Evolutionary conservation across 1,284 basidiomycete genomes (phyloP).

Genomic region (Puccinia triticina): DNA sequence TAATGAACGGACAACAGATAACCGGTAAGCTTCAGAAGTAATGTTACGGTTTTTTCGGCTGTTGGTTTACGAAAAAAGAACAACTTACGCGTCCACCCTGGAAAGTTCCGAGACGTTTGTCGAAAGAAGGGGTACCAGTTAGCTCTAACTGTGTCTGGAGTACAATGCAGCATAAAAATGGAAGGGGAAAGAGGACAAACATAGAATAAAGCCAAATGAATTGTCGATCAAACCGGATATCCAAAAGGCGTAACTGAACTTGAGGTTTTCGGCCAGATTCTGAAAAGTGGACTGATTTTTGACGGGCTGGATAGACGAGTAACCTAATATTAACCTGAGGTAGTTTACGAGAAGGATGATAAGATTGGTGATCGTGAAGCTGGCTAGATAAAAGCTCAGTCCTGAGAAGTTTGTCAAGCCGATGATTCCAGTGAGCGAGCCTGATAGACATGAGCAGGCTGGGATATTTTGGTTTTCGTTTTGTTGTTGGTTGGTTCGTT

Average conservation of each 20-base stretch:
- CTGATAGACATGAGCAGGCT: conserved; percentile 16
- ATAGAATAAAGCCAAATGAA: neutral
- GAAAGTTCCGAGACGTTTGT: neutral
- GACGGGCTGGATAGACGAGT: neutral
- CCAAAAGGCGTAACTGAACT: neutral
- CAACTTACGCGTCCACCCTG: conserved; percentile 19
- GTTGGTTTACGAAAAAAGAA: too few species aligned
- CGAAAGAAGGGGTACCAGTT: neutral
- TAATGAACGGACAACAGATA: neutral
- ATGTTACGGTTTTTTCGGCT: too few species aligned
- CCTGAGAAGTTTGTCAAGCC: conserved; percentile 5
- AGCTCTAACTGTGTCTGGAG: neutral
- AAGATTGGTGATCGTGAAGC: neutral
- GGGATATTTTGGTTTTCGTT: neutral
- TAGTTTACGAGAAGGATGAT: conserved; percentile 3
- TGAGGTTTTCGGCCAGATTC: conserved; percentile 1
- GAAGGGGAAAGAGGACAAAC: neutral
- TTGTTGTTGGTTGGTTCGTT: neutral
- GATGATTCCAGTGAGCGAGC: neutral
- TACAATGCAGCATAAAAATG: neutral
- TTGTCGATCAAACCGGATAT: conserved; percentile 7
- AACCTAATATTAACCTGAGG: neutral
- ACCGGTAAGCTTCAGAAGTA: neutral
- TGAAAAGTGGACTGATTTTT: neutral
- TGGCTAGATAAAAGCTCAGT: neutral